Evolutionary conservation across 441 rosid genomes (phyloP).

Genomic region (Gossypium laxum): DNA sequence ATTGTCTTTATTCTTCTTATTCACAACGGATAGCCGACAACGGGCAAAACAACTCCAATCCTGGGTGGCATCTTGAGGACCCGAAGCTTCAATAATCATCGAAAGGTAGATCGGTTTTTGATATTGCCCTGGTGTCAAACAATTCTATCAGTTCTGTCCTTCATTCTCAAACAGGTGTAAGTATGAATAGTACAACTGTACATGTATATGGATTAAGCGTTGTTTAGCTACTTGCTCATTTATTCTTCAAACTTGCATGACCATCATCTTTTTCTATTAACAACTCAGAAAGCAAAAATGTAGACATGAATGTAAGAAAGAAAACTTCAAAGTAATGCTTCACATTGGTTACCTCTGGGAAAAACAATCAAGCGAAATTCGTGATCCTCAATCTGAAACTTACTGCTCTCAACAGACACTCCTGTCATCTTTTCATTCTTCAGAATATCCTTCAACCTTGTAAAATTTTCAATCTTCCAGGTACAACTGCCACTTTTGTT

Average conservation of each 20-base stretch:
- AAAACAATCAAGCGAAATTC: slow-evolving; percentile 93
- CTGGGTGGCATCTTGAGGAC: slow-evolving; percentile 65
- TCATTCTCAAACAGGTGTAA: slow-evolving; percentile 8
- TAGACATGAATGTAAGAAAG: background rate
- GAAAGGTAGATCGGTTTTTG: slow-evolving; percentile 98
- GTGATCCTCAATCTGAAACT: slow-evolving; percentile 94
- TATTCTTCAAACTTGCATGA: background rate
- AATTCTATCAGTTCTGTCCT: slow-evolving; percentile 32
- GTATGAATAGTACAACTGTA: background rate
- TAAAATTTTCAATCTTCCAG: slow-evolving; percentile 87
- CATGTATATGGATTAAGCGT: background rate
- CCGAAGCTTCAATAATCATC: slow-evolving; percentile 92
- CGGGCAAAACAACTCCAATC: slow-evolving; percentile 98
- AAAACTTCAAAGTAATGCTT: background rate
- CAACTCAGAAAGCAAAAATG: background rate
- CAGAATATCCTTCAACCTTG: slow-evolving; percentile 74
- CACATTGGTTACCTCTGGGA: slow-evolving; percentile 62
- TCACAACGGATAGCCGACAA: slow-evolving; percentile 77
- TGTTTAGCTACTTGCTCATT: background rate
- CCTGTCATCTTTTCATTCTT: slow-evolving; percentile 96
- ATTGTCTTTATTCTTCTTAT: slow-evolving; percentile 73
- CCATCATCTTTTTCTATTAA: background rate
- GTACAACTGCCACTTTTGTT: slow-evolving; percentile 31
- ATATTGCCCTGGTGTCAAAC: slow-evolving; percentile 86
- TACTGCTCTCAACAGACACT: slow-evolving; percentile 83